phyloP scores from a whole-genome alignment of 139 green algal genomes.

The Pseudopediastrum boryanum region DNA sequence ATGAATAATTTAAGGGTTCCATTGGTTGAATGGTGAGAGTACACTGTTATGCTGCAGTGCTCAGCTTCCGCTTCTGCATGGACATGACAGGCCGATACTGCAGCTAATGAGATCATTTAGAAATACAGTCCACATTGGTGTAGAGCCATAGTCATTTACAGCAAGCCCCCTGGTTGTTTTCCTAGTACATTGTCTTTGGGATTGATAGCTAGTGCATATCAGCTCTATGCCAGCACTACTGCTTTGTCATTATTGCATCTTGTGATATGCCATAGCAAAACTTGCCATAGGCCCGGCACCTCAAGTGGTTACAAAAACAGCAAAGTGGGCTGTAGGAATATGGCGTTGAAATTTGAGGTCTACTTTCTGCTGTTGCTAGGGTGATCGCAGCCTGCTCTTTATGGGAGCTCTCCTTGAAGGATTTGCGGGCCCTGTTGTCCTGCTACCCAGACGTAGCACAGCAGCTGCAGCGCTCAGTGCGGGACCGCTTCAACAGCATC shows the following conservation, averaged over 20 bases:
- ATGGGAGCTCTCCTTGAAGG: conserved; percentile 18
- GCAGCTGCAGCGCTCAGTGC: background rate
- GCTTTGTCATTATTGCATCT: background rate
- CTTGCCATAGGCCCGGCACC: conserved; percentile 25
- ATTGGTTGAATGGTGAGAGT: too few relatives aligned
- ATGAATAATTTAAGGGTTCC: too few relatives aligned
- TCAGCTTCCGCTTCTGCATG: too few relatives aligned
- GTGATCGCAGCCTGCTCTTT: conserved; percentile 18
- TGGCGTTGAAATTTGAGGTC: background rate
- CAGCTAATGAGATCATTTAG: too few relatives aligned
- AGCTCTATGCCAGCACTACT: background rate
- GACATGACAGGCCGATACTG: too few relatives aligned
- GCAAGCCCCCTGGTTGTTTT: too few relatives aligned
- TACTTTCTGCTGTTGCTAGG: background rate
- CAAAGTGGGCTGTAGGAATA: background rate
- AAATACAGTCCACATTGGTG: too few relatives aligned
- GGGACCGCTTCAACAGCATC: background rate
- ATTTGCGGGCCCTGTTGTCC: background rate
- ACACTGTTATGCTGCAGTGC: too few relatives aligned
- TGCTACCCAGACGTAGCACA: conserved; percentile 5
- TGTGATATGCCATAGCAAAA: background rate
- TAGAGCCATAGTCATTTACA: too few relatives aligned
- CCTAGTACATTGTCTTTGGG: too few relatives aligned
- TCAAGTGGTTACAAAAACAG: conserved; percentile 12
- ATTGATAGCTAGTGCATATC: background rate